A percentile compares a stretch with the other conserved stretches of the same genome.
These are phyloP conservation scores for Metschnikowia santaceciliae DNA, from an alignment of 805 yeast species.

Conservation along the genomic window DNA sequence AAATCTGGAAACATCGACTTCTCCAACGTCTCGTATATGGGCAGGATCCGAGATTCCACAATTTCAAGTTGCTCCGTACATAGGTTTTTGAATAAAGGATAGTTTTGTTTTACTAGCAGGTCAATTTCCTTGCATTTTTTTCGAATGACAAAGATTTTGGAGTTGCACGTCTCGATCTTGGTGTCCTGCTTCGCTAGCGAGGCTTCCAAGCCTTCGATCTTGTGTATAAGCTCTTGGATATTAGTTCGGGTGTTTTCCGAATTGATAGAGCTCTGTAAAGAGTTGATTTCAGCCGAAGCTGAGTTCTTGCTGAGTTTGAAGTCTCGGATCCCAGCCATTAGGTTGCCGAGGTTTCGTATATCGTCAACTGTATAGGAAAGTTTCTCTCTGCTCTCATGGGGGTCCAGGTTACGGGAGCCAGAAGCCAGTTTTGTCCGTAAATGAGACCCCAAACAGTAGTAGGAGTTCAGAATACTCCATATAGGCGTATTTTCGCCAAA, in stretches of 20 bases:
- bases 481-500: slow-evolving; percentile 11
- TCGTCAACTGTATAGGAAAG: slow-evolving; percentile 15
- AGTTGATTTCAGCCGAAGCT: slow-evolving; percentile 20
- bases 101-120: slow-evolving; percentile 16
- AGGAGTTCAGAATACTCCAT: slow-evolving; percentile 10
- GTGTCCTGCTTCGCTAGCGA: slow-evolving; percentile 16
- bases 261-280: slow-evolving; percentile 1
- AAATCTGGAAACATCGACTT: slow-evolving; percentile 22
- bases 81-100: slow-evolving; percentile 15
- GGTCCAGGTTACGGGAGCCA: not conserved
- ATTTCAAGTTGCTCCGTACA: slow-evolving; percentile 24
- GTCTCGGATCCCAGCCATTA: slow-evolving; percentile 22
- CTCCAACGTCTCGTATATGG: slow-evolving; percentile 24
- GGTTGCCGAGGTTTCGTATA: slow-evolving; percentile 13
- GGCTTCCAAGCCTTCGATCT: not conserved
- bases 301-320: slow-evolving; percentile 23
- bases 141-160: slow-evolving; percentile 23
- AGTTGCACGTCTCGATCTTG: slow-evolving; percentile 21
- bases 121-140: slow-evolving; percentile 20
- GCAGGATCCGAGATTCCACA: slow-evolving; percentile 24
- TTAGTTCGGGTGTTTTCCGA: not conserved
- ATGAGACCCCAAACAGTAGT: slow-evolving; percentile 9
- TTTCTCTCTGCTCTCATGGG: not conserved
- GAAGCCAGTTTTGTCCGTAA: not conserved
- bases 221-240: not conserved